These are phyloP conservation scores for Lactuca sativa DNA, from an alignment of 129 eudicot species.

Conservation along the genomic window DNA sequence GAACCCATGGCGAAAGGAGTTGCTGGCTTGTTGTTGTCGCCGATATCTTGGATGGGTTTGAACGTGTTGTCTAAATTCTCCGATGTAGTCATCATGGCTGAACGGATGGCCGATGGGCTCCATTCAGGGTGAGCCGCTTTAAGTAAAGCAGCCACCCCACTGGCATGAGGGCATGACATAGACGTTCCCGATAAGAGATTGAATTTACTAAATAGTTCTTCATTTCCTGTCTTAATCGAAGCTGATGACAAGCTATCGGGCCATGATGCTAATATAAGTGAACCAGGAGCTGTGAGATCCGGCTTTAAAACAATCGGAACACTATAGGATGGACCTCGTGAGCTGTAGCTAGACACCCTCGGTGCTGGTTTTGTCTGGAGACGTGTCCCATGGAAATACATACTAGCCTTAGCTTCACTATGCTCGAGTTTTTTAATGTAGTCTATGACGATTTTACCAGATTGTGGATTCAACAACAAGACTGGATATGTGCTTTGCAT, in stretches of 20 bases:
- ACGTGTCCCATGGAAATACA: conserved; percentile 48
- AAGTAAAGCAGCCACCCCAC: conserved; percentile 73
- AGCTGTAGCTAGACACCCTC: conserved; percentile 60
- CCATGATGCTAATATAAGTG: conserved; percentile 71
- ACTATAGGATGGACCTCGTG: conserved; percentile 69
- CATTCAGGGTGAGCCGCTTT: conserved; percentile 63
- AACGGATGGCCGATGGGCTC: conserved; percentile 75
- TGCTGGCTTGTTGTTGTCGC: conserved; percentile 39
- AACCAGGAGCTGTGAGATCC: conserved; percentile 75
- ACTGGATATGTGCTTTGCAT: conserved; percentile 50
- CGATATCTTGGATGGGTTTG: conserved; percentile 56
- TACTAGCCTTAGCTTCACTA: conserved; percentile 38
- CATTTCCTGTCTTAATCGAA: conserved; percentile 15
- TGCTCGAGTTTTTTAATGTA: conserved; percentile 26
- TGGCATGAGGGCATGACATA: conserved; percentile 73
- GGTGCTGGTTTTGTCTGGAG: conserved; percentile 53
- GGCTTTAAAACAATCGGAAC: conserved; percentile 69
- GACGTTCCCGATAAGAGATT: conserved; percentile 73
- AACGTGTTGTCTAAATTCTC: conserved; percentile 48
- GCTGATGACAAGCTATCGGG: conserved; percentile 36
- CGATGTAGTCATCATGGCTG: conserved; percentile 80
- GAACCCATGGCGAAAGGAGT: conserved; percentile 69
- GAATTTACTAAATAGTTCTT: conserved; percentile 40
- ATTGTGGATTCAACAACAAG: conserved; percentile 34
- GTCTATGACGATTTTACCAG: conserved; percentile 43